A percentile compares a stretch with the other conserved stretches of the same genome.
Conservation (phyloP, 441 rosid species). For the Corymbia calophylla region DNA sequence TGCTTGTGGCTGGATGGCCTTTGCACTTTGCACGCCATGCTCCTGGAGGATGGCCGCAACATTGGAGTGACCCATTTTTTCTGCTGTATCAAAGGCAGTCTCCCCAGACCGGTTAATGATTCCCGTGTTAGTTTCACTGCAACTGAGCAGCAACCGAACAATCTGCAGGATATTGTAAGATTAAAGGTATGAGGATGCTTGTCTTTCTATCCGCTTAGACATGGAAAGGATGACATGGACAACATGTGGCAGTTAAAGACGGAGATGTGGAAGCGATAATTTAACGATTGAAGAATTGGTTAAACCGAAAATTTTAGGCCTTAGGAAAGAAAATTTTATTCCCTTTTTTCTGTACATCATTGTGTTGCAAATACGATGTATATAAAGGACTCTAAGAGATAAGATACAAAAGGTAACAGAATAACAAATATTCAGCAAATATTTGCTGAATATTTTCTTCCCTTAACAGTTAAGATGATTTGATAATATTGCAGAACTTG, state of each 20-base stretch:
- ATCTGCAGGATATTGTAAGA: slow-evolving; percentile 35
- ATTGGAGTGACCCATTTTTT: slow-evolving; percentile 58
- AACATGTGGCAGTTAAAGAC: not conserved
- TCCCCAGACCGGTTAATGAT: slow-evolving; percentile 57
- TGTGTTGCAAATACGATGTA: no score
- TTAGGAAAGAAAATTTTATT: no score
- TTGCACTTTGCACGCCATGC: slow-evolving; percentile 71
- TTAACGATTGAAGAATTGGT: not conserved
- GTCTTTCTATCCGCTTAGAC: not conserved
- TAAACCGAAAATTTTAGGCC: not conserved
- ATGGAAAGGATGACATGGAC: not conserved
- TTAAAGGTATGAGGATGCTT: not conserved
- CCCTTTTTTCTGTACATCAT: no score
- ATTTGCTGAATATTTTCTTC: no score
- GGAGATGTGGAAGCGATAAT: not conserved
- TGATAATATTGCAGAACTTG: not conserved
- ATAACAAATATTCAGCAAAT: no score
- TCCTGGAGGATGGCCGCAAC: slow-evolving; percentile 48
- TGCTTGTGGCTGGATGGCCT: slow-evolving; percentile 30
- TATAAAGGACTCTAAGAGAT: no score
- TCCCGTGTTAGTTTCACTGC: slow-evolving; percentile 35
- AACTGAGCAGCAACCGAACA: slow-evolving; percentile 50
- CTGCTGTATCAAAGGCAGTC: slow-evolving; percentile 88
- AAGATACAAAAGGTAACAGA: no score
- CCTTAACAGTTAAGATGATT: not conserved